Percentiles rank a stretch among this genome's conserved stretches.
phyloP scores from a whole-genome alignment of 768 basidiomycete species.

The Lentinula guzmanii region DNA sequence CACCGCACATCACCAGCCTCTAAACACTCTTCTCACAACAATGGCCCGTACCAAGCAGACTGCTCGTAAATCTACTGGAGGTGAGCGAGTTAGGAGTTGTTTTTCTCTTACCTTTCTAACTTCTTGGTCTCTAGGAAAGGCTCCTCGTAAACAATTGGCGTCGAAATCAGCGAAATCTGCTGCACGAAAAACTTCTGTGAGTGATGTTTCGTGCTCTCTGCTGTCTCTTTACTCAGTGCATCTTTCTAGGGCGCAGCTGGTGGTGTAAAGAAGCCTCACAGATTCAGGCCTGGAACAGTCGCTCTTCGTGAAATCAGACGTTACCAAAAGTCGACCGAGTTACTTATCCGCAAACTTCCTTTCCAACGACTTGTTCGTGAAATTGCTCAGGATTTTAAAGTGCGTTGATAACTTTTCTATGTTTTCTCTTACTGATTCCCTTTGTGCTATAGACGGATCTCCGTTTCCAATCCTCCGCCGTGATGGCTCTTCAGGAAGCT shows the following conservation, averaged over 20 bases:
- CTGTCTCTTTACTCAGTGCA: background rate
- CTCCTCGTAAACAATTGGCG: constrained; percentile 50
- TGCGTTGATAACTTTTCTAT: constrained; percentile 21
- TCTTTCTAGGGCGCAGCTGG: constrained; percentile 47
- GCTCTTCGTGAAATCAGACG: constrained; percentile 86
- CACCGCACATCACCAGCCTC: background rate
- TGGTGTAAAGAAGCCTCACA: constrained; percentile 93
- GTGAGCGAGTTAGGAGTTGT: constrained; percentile 17
- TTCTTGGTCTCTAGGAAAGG: constrained; percentile 30
- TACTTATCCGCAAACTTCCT: constrained; percentile 82
- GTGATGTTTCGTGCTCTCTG: background rate
- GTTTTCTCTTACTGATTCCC: constrained; percentile 7
- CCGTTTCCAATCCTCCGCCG: constrained; percentile 88
- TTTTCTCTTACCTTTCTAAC: background rate
- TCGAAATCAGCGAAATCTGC: constrained; percentile 33
- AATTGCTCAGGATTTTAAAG: constrained; percentile 90
- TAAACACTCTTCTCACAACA: constrained; percentile 1
- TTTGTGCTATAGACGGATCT: constrained; percentile 51
- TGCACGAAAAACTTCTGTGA: constrained; percentile 40
- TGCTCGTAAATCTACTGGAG: constrained; percentile 52
- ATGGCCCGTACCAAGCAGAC: constrained; percentile 57
- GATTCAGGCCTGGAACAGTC: constrained; percentile 79
- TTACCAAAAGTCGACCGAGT: constrained; percentile 86
- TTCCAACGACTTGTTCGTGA: constrained; percentile 90
- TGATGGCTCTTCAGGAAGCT: constrained; percentile 84